These are phyloP conservation scores for Lentinula aciculospora DNA, from an alignment of 768 basidiomycete species.

Conservation along the genomic window DNA sequence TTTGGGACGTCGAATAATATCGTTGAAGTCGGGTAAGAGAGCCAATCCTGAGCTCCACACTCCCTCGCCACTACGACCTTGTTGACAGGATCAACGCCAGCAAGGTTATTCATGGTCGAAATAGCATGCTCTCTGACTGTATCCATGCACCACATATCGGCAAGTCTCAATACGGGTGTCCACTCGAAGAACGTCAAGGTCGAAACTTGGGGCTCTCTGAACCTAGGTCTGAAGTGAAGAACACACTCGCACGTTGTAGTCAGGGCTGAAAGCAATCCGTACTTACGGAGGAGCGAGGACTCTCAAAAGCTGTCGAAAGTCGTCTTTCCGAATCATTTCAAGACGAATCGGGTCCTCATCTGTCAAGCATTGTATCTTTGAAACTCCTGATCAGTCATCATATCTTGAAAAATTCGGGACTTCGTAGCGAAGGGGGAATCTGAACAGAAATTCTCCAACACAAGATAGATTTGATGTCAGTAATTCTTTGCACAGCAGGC, in stretches of 20 bases:
- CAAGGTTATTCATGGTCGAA: neutral
- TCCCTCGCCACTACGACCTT: neutral
- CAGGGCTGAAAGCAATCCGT: neutral
- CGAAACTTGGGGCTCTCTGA: neutral
- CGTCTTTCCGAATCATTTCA: constrained; percentile 16
- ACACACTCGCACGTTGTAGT: no score
- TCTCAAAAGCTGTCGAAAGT: constrained; percentile 11
- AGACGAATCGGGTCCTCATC: constrained; percentile 12
- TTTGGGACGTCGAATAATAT: neutral
- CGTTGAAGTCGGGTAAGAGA: neutral
- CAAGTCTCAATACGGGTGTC: constrained; percentile 1
- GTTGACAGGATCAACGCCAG: neutral
- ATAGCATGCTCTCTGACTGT: neutral
- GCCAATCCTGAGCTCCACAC: neutral
- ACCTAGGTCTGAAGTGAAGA: neutral
- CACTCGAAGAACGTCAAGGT: neutral
- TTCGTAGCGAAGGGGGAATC: neutral
- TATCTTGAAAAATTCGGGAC: neutral
- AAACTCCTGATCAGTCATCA: neutral
- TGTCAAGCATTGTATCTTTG: neutral
- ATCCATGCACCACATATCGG: constrained; percentile 1
- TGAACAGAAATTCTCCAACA: neutral
- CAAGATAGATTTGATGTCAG: neutral
- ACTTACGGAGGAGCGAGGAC: constrained; percentile 3
- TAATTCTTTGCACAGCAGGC: neutral